Evolutionary conservation across 1,139 yeast species (phyloP), one percentile per base, ranked within the genome.

Genomic region (Suhomyces panamericanus): DNA sequence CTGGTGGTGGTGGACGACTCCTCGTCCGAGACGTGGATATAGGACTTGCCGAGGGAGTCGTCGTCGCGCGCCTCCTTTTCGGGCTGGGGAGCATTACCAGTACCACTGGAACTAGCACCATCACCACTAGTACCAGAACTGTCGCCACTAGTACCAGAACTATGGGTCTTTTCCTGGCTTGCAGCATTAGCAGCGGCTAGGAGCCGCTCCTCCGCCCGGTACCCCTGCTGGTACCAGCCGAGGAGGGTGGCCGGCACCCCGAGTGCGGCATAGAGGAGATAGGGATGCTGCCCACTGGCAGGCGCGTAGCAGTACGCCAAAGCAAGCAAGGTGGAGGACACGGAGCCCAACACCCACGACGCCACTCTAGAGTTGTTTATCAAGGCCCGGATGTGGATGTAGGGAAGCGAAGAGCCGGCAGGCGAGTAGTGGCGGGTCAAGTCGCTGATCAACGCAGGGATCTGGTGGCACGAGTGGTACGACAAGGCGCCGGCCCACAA

Each of bases 181-280:
- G 24, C 24, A 4, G 24, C 20, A 17, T 5, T 7, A 4, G 24
- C 24, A 20, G 41, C 44, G 16, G 20, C 26, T 32, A 51, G 41
- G 36, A 54, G 44, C 15, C 43, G 43, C 35, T 32, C 39, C 27
- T 52, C 57, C 13, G 41, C 26, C 8, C 35, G 27, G 28, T 33
- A 51, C 9, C 49, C 48, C 27, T 39, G 49, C 28, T 48, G 47
- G 41, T 44, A 50, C 35, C 49, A 43, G 9, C 52, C 51, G 9
- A 36, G 47, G 11, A 59, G 50, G 38, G 56, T 40, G 31, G 56
- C 40, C 6, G 80, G 78, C 30, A 75, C 73, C 14, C 80, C 77
- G 17, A 77, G 43, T n/a, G 80, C 76, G n/a, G 82, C 68, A 55
- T 80, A 80, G 31, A 80, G 55, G 55, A 80, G 71, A 55, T 79